These are phyloP conservation scores for Phytophthora capsici DNA, from an alignment of 352 stramenopile species.

Conservation along the genomic window DNA sequence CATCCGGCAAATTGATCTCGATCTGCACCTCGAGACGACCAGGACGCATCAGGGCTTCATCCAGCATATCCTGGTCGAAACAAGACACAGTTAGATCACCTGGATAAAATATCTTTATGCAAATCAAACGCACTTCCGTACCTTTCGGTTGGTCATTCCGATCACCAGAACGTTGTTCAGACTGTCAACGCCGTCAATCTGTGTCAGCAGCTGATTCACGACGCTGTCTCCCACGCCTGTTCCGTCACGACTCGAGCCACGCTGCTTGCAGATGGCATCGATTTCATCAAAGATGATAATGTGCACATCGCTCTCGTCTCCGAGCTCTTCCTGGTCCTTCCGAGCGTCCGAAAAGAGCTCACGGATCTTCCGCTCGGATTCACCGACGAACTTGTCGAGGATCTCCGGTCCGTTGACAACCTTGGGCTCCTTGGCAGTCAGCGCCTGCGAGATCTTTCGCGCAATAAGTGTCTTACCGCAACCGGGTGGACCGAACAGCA, in stretches of 20 bases:
- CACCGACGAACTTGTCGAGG: constrained; percentile 99
- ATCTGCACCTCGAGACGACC: constrained; percentile 99
- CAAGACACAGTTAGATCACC: constrained; percentile 1
- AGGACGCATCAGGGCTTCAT: constrained; percentile 97
- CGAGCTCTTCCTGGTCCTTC: constrained; percentile 89
- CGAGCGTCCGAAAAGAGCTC: constrained; percentile 97
- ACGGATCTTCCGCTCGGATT: constrained; percentile 98
- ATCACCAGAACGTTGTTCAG: constrained; percentile 99
- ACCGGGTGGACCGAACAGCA: constrained; percentile 86
- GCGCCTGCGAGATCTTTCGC: constrained; percentile 95
- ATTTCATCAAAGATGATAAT: constrained; percentile 99
- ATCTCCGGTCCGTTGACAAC: constrained; percentile 99
- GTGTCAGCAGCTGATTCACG: constrained; percentile 99
- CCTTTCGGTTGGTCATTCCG: constrained; percentile 99
- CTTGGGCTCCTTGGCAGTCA: constrained; percentile 96
- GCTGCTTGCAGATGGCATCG: constrained; percentile 99
- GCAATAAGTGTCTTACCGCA: constrained; percentile 99
- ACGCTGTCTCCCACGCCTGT: constrained; percentile 98
- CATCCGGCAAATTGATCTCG: constrained; percentile 98
- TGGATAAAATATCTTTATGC: no score
- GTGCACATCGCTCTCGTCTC: constrained; percentile 98
- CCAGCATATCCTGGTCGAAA: constrained; percentile 80
- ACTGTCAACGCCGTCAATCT: constrained; percentile 99
- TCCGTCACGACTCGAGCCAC: constrained; percentile 92
- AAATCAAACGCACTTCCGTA: constrained; percentile 18